Evolutionary conservation across 495 filamentous ascomycete genomes (phyloP), one percentile per base, ranked within the genome.

Genomic region (Jackrogersella multiformis): DNA sequence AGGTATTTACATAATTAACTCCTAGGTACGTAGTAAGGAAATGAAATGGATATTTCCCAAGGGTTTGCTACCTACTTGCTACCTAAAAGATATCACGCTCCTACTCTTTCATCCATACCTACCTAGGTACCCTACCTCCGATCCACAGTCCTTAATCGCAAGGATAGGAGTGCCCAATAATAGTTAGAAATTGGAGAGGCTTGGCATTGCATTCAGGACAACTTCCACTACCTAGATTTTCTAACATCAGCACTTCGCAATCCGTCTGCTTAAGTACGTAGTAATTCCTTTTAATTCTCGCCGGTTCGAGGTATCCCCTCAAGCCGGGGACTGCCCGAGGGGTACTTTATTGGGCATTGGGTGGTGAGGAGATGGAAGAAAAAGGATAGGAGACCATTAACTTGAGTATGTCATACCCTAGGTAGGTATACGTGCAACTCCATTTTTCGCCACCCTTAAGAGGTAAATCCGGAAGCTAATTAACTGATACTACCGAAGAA

Each of bases 391-490:
- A 65, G 54, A 45, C 28, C 45, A 54, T 39, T 46, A 30, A 36
- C 13, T 42, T 51, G 16, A 24, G 21, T 59, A 64, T 64, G 60
- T 64, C 49, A 59, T 41, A 8, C 20, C 21, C 44, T 13, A 30
- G 7, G 3, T 13, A 30, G 7, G 3, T 30, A 18, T 65, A 46
- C 45, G 48, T 60, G 39, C 55, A 60, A 66, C 55, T 38, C 41
- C 18, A 34, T 35, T 54, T 66, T 66, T 66, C 56, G 63, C 63
- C 63, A 66, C 63, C 55, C 48, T 48, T 48, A 42, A 30, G 16
- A 57, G 34, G 18, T 56, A 67, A 52, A 58, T 35, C 36, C 45
- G 61, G 54, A 65, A 58, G 54, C 53, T 54, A 65, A 52, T 38
- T 54, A 26, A 65, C 54, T 65, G 54, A 45, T 34, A 38, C 41